These are phyloP conservation scores for Phytophthora sp. DNA, from an alignment of 352 stramenopile species.

Conservation along the genomic window DNA sequence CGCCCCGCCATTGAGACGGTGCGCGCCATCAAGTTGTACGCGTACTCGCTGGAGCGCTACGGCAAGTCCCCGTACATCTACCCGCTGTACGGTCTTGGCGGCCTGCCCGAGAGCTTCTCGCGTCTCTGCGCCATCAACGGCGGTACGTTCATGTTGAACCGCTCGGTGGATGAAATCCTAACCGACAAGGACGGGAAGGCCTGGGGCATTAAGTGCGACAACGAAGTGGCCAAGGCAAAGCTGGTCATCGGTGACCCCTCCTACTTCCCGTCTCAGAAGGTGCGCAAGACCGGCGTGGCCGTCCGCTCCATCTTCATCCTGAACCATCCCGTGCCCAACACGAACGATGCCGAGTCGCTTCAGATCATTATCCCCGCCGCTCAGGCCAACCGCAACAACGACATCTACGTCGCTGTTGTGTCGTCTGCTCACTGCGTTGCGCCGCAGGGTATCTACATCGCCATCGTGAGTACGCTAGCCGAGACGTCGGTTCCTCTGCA, in stretches of 20 bases:
- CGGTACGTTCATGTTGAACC: slow-evolving; percentile 99
- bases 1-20: slow-evolving; percentile 93
- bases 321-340: slow-evolving; percentile 98
- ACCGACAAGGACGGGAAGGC: slow-evolving; percentile 94
- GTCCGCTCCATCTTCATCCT: slow-evolving; percentile 99
- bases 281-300: slow-evolving; percentile 93
- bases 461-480: slow-evolving; percentile 98
- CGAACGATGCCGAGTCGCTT: slow-evolving; percentile 95
- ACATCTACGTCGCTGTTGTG: slow-evolving; percentile 99
- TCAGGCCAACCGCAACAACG: slow-evolving; percentile 95
- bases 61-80: slow-evolving; percentile 99
- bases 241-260: slow-evolving; percentile 99
- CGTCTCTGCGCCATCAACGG: slow-evolving; percentile 99
- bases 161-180: slow-evolving; percentile 93
- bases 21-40: slow-evolving; percentile 98
- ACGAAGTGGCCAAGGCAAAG: slow-evolving; percentile 96
- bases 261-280: slow-evolving; percentile 97
- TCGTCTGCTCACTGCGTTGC: slow-evolving; percentile 95
- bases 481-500: slow-evolving; percentile 96
- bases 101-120: slow-evolving; percentile 99
- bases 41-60: slow-evolving; percentile 96
- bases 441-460: slow-evolving; percentile 97
- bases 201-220: slow-evolving; percentile 91
- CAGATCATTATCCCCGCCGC: slow-evolving; percentile 99
- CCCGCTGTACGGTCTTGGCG: slow-evolving; percentile 98